Evolutionary conservation across 140 eudicot genomes (phyloP).

Genomic region (Anethum foeniculum): DNA sequence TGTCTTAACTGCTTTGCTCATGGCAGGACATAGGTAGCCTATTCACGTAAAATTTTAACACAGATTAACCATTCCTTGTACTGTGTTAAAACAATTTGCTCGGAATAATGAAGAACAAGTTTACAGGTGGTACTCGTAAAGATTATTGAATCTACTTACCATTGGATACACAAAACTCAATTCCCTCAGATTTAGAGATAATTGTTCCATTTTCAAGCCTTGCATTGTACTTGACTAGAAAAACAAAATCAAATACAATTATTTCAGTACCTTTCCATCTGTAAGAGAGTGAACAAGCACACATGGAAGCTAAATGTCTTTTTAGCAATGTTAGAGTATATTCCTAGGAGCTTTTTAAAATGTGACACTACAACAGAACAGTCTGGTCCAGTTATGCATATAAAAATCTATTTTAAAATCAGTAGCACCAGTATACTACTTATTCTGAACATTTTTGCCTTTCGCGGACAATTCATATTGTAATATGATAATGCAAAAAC

Average conservation of each 20-base stretch:
- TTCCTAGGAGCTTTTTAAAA: neutral
- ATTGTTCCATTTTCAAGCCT: slow-evolving; percentile 48
- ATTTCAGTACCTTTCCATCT: neutral
- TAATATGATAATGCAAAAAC: neutral
- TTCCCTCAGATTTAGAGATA: slow-evolving; percentile 41
- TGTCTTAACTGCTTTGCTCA: slow-evolving; percentile 63
- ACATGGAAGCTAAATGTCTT: neutral
- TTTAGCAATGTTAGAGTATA: neutral
- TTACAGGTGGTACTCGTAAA: neutral
- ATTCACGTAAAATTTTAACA: neutral
- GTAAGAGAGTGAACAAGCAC: neutral
- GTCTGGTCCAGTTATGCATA: neutral
- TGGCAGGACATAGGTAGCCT: slow-evolving; percentile 72
- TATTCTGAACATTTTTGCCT: neutral
- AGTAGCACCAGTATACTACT: neutral
- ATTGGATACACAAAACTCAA: slow-evolving; percentile 35
- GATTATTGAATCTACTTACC: slow-evolving; percentile 32
- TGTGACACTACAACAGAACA: neutral
- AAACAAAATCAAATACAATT: neutral
- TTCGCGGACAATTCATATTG: neutral
- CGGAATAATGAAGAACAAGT: neutral
- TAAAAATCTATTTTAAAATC: neutral
- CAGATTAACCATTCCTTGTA: neutral
- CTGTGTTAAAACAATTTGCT: neutral
- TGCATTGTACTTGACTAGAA: slow-evolving; percentile 58